Evolutionary conservation across 768 basidiomycete genomes (phyloP).

Genomic region (Trametes cinnabarina): DNA sequence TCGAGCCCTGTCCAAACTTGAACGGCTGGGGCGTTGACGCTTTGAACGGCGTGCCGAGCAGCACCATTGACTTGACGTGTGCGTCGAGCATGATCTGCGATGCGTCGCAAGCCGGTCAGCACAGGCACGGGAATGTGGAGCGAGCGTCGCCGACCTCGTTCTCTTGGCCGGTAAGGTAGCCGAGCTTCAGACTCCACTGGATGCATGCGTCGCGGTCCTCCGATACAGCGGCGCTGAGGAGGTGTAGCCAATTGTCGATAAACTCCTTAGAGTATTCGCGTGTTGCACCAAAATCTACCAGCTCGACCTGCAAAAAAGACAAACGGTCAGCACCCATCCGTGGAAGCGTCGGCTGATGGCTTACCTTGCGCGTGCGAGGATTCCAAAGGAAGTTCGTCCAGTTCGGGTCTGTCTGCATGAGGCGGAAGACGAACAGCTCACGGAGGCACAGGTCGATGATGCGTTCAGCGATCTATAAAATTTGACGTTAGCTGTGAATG

Average conservation of each 20-base stretch:
- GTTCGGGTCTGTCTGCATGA: constrained; percentile 99
- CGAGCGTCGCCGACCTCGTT: constrained; percentile 50
- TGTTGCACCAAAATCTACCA: constrained; percentile 97
- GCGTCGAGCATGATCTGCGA: constrained; percentile 79
- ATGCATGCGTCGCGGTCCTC: constrained; percentile 68
- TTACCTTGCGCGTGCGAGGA: constrained; percentile 55
- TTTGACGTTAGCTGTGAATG: not conserved
- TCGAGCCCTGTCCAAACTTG: constrained; percentile 66
- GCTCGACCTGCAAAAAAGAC: constrained; percentile 53
- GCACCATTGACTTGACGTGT: constrained; percentile 77
- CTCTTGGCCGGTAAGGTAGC: constrained; percentile 90
- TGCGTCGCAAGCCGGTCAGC: not conserved
- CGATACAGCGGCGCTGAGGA: constrained; percentile 77
- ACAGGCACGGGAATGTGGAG: too few relatives aligned
- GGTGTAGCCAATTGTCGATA: constrained; percentile 80
- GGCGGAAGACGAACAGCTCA: constrained; percentile 86
- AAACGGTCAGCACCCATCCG: not conserved
- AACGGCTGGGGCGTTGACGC: constrained; percentile 64
- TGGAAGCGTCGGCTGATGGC: not conserved
- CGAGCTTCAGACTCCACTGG: constrained; percentile 73
- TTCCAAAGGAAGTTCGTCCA: constrained; percentile 98
- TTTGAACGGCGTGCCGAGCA: constrained; percentile 86
- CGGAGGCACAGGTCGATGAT: constrained; percentile 84
- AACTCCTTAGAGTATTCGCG: constrained; percentile 82
- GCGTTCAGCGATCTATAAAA: constrained; percentile 70